phyloP scores from a whole-genome alignment of 495 filamentous ascomycete species.

The Tuber microsphaerosporum region DNA sequence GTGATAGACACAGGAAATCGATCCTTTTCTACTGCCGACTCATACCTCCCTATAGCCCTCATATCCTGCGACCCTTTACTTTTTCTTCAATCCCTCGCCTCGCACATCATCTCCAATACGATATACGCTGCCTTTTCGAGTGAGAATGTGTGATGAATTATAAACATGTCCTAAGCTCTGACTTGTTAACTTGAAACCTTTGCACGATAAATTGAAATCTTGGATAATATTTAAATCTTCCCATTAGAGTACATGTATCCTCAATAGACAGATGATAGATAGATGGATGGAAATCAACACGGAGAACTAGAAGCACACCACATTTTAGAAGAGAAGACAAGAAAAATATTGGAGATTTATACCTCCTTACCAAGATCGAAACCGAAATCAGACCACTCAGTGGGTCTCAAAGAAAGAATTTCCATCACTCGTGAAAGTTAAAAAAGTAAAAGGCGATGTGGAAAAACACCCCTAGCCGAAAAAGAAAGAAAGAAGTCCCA shows the following conservation, averaged over 20 bases:
- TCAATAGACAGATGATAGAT: background rate
- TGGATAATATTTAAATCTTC: slow-evolving; percentile 2
- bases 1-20: too few species aligned
- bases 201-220: background rate
- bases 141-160: background rate
- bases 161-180: background rate
- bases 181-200: background rate
- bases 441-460: background rate
- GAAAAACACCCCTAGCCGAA: background rate
- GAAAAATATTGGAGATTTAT: background rate
- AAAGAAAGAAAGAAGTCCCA: background rate
- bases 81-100: background rate
- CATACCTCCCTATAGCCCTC: too few species aligned
- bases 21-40: too few species aligned
- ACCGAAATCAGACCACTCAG: background rate
- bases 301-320: background rate
- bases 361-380: background rate
- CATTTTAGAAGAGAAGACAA: background rate
- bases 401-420: background rate
- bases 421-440: background rate
- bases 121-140: background rate
- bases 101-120: too few species aligned
- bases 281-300: background rate
- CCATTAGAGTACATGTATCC: background rate
- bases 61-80: too few species aligned